These are phyloP conservation scores for Colletotrichum zoysiae DNA, from an alignment of 2,329 filamentous ascomycete genomes.

Conservation along the genomic window DNA sequence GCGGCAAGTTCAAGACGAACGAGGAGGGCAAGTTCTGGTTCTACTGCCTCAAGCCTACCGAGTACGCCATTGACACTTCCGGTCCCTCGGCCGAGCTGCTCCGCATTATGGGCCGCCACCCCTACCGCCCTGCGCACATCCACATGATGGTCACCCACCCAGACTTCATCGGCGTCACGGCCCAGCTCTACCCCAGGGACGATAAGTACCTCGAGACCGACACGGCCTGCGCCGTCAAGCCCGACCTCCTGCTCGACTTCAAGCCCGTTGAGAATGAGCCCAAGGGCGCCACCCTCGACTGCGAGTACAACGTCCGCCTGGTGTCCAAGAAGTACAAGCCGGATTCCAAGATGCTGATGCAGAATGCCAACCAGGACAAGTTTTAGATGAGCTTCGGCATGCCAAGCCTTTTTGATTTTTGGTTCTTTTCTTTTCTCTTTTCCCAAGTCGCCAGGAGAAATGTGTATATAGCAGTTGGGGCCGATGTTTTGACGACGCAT, in stretches of 20 bases:
- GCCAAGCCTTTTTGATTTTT: neutral
- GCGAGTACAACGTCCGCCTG: constrained; percentile 49
- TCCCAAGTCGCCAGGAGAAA: neutral
- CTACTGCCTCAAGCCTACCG: constrained; percentile 74
- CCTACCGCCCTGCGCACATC: constrained; percentile 45
- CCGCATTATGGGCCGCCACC: constrained; percentile 45
- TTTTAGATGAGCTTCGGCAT: constrained; percentile 10
- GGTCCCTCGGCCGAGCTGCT: constrained; percentile 49
- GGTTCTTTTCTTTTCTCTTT: neutral
- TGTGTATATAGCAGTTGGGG: neutral
- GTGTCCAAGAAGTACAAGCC: constrained; percentile 46
- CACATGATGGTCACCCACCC: constrained; percentile 55
- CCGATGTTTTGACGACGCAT: constrained; percentile 1
- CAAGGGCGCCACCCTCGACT: constrained; percentile 48
- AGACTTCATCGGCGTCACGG: constrained; percentile 73
- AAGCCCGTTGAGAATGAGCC: constrained; percentile 54
- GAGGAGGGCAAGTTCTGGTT: constrained; percentile 72
- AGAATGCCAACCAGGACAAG: constrained; percentile 44
- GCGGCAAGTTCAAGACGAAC: constrained; percentile 73
- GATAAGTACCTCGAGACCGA: constrained; percentile 65
- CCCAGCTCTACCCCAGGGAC: constrained; percentile 74
- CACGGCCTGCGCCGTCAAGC: constrained; percentile 54
- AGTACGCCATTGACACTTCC: constrained; percentile 72
- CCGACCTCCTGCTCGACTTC: constrained; percentile 58
- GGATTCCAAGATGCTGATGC: constrained; percentile 42